These are phyloP conservation scores for Apiospora koreana DNA, from an alignment of 2,329 filamentous ascomycete species.

Conservation along the genomic window DNA sequence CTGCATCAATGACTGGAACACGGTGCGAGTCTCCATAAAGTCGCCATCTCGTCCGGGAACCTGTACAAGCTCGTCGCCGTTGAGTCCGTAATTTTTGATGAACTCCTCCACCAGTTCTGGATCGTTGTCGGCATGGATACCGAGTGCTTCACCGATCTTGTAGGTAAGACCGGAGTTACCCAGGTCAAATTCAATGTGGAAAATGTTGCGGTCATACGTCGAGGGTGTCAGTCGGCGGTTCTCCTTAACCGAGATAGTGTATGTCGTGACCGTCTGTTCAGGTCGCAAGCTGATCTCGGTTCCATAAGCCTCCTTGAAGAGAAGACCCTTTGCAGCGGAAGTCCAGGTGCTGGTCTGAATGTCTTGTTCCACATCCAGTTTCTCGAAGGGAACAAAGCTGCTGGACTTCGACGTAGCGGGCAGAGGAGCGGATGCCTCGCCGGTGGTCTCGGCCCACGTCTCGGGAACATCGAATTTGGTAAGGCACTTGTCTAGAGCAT, in stretches of 20 bases:
- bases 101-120: constrained; percentile 76
- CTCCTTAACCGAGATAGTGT: constrained; percentile 88
- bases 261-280: constrained; percentile 83
- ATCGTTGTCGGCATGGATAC: constrained; percentile 95
- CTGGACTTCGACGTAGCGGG: constrained; percentile 69
- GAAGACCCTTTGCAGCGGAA: constrained; percentile 80
- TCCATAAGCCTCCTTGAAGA: constrained; percentile 92
- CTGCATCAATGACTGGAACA: constrained; percentile 88
- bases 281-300: constrained; percentile 76
- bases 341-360: constrained; percentile 74
- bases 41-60: constrained; percentile 82
- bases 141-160: constrained; percentile 95
- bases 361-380: constrained; percentile 69
- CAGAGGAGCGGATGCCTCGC: constrained; percentile 57
- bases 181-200: constrained; percentile 99
- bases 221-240: constrained; percentile 87
- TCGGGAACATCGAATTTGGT: constrained; percentile 75
- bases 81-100: constrained; percentile 85
- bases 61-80: constrained; percentile 83
- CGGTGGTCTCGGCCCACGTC: constrained; percentile 73
- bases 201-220: constrained; percentile 97
- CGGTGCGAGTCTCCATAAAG: constrained; percentile 82
- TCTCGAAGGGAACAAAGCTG: constrained; percentile 81
- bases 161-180: constrained; percentile 90
- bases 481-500: constrained; percentile 70